Evolutionary conservation across 805 yeast genomes (phyloP), one percentile per base, ranked within the genome.

Genomic region (Starmerella bombicola): DNA sequence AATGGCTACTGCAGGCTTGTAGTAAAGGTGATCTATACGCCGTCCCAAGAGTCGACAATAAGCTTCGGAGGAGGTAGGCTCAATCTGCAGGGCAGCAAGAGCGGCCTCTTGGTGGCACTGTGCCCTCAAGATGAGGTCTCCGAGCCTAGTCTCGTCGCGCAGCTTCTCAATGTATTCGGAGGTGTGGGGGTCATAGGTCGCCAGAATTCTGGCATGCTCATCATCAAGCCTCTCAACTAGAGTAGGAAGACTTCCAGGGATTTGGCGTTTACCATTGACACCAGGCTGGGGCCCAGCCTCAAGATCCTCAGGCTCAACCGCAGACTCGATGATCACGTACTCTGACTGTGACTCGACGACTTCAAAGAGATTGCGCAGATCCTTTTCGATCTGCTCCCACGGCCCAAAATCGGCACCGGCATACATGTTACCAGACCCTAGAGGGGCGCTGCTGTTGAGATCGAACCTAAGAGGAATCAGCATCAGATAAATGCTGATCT

Each of bases 171-270:
- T 73, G 62, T 88, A 91, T 62, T 91, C 98, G 43, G 83, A 78
- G 19, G 96, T 80, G 60, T 91, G 96, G 33, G 96, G 95, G 62
- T 91, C 97, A 55, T 84, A 78, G 51, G 74, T 74, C 59, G 86
- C 85, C 55, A 91, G 71, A 35, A 93, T 83, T 52, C 79, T 76
- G 47, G 81, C 80, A 55, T 86, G 79, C 66, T 91, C 99, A 56
- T 88, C 97, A 58, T 85, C 95, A 48, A 91, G 71, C 62, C 96
- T 78, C 67, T 88, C 98, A 47, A 88, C 80, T 45, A 81, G 73
- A 7, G 95, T 78, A 35, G 80, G 74, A 35, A 91, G 67, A 21
- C 94, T 81, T 35, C 99, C 98, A 46, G 78, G 70, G 41, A 91
- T 71, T 51, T 72, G 76, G 58, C 73, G 73, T 46, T 80, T 67